These are phyloP conservation scores for Alternaria viburni DNA, from an alignment of 2,329 filamentous ascomycete genomes.

Conservation along the genomic window DNA sequence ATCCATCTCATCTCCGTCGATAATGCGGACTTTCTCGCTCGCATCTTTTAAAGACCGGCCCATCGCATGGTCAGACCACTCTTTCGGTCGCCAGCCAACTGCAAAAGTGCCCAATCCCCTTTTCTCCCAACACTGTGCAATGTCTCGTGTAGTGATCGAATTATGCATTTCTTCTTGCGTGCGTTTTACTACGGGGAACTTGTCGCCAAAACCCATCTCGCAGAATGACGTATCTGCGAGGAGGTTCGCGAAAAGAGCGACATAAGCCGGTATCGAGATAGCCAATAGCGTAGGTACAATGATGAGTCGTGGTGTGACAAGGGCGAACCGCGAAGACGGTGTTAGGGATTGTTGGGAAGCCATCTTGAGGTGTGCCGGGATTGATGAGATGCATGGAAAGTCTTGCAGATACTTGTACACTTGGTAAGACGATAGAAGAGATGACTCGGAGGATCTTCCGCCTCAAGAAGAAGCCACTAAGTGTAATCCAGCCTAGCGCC, in stretches of 20 bases:
- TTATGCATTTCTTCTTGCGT: constrained; percentile 15
- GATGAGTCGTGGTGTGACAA: neutral
- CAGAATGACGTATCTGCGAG: neutral
- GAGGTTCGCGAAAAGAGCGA: constrained; percentile 1
- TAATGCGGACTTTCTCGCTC: neutral
- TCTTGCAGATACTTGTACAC: neutral
- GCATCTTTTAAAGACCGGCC: neutral
- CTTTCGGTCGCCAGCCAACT: constrained; percentile 12
- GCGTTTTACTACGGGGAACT: neutral
- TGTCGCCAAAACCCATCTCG: neutral
- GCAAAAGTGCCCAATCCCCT: constrained; percentile 21
- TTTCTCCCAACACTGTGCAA: constrained; percentile 16
- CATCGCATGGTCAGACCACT: neutral
- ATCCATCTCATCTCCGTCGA: neutral
- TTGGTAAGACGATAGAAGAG: neutral
- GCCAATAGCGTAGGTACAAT: constrained; percentile 3
- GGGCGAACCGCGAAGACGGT: neutral
- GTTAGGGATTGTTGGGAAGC: neutral
- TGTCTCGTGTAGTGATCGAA: constrained; percentile 17
- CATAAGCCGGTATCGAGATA: neutral
- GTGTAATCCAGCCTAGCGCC: neutral
- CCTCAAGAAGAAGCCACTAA: neutral
- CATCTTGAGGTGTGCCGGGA: neutral
- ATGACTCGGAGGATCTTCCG: neutral
- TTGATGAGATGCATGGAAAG: neutral